Evolutionary conservation across 164 flowering plant genomes (phyloP), one percentile per base, ranked within the genome.

Genomic region (Berberis vulgaris): DNA sequence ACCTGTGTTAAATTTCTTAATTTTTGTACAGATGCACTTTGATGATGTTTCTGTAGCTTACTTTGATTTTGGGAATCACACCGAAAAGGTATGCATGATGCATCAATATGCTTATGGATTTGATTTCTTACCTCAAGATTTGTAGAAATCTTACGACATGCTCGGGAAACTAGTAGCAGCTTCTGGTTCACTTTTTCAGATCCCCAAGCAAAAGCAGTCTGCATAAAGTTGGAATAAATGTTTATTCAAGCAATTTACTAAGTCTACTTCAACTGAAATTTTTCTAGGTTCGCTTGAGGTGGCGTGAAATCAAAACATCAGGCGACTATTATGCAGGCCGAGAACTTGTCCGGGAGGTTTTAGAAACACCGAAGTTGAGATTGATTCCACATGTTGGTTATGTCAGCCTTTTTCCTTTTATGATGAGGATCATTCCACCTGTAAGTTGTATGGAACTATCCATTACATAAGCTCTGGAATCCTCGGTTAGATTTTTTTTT

Each of bases 351-450:
- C 78, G 99, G 12, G 91, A 85, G 67, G 97, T 82, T 52, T 54
- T 80, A 12, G 87, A 81, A 68, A 72, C 5, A 67, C 97, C 99
- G 45, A 68, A 74, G 45, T 68, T 86, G 75, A 80, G 78, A 66
- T 69, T 91, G 49, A 96, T 89, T 77, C 97, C 96, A 76, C 99
- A 95, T 75, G 42, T 95, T 75, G 97, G 99, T 67, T 91, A 89
- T 77, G 94, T 89, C 74, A 89, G 94, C 80, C 91, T 95, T 68
- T 95, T 95, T 67, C 99, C 97, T 42, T 84, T 94, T 61, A 95
- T 89, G 74, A 73, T 76, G 75, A 80, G 70, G 78, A 73, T 91
- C 44, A 86, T 91, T 68, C 99, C 97, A 57, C 74, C 89, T 44
- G 99, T 95, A 80, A 86, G 96, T 79, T 63, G 55, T 46, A 7